Evolutionary conservation across 805 yeast species (phyloP), one percentile per base, ranked within the genome.

Genomic region (Hanseniaspora occidentalis): DNA sequence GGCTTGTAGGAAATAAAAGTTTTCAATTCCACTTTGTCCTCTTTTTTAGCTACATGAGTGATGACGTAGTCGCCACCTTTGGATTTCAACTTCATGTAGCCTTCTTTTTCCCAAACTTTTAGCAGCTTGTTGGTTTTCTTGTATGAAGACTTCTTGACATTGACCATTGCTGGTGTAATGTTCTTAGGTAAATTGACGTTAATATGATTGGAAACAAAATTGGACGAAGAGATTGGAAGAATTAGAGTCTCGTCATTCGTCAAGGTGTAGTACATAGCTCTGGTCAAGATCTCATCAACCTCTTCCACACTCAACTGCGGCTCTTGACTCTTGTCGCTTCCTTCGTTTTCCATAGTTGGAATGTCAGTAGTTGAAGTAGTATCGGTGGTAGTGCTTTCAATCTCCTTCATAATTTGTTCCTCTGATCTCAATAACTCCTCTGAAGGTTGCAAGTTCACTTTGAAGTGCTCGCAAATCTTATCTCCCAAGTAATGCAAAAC

Each of bases 71-170:
- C 94, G 43, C 88, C 96, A 29, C 79, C 92, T 52, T 84, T 83
- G 6, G 95, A 96, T 49, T 86, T 84, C 20, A 79, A 56, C 42
- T 75, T 76, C 18, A 92, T 45, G 41, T 78, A 72, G 1, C 75
- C 75, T 35, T 69, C 67, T 55, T 85, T 89, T 48, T 84, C 95
- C 78, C 88, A 84, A 6, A 82, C 77, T 53, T 85, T 89, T 41
- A 89, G 61, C 52, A 79, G 85, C 56, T 86, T 88, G 11, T 86
- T 71, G 3, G 89, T 75, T 53, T 89, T 89, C 58, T 83, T 86
- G 94, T 94, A 89, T 2, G 86, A 73, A 0, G 95, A 77, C 52
- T 76, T 80, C 58, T 86, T 88, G 43, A 82, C 70, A 48, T 72
- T 77, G 31, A 78, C 71, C 50, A 76, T 79, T 41, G 81, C 70